Base-by-base conservation (phyloP, 2,329 filamentous ascomycete species). In the Paecilomyces sp. region DNA sequence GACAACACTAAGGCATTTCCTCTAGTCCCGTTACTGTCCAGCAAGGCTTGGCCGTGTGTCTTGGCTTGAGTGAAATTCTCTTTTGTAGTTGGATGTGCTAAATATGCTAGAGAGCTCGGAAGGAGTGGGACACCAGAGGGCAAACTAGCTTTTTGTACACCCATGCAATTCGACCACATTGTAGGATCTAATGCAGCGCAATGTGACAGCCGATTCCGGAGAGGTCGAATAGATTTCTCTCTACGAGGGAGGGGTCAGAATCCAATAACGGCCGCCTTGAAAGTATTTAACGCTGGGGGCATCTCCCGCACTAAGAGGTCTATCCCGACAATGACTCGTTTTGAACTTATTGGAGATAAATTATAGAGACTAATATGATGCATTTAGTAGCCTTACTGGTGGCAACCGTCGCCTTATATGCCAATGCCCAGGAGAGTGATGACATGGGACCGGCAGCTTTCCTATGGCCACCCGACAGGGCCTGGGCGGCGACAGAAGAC, bases 361-460 rank as follows among this genome's bases (percentile, higher is more conserved):
- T 9, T 41, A 15, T 15, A 41, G 12, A 5, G 1, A 3, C 11
- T 11, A 56, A 11, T 18, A 25, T 2, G 6, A 24, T 53, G 22
- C 8, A 25, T 30, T 18, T 30, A 18, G 51, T 7, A 7, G 13
- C 13, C 24, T 18, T 41, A 36, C 7, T 57, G 53, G 36, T 54
- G 51, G 60, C 58, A 28, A 51, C 54, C 24, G 36, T 56, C 33
- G 54, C 54, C 25, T 11, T 58, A 30, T 61, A 62, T 60, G 61
- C 58, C 47, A 61, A 47, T 18, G 53, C 30, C n/a, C 53, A 68
- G 6, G 68, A 66, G 53, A 63, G 64, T 13, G 57, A 66, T 47
- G 65, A 70, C 13, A 83, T 83, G 80, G 84, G 83, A 11, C 83
- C 83, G 7, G 83, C 83, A 22, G 82, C 81, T 9, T 85, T 87